Evolutionary conservation across 306 rosid genomes (phyloP).

Genomic region (Vigna reflexopilosa): DNA sequence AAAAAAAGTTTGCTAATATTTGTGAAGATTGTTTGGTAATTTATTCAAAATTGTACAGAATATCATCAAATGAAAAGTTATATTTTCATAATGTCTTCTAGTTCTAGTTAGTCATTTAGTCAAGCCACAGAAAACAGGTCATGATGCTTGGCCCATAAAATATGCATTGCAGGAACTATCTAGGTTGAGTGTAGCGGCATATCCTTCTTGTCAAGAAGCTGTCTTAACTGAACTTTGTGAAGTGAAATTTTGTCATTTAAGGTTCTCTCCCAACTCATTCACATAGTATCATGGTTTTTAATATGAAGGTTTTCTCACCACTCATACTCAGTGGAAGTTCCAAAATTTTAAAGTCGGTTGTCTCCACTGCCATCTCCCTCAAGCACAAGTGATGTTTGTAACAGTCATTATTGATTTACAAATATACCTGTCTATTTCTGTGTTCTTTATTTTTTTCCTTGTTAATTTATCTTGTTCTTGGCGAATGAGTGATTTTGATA

Average conservation of each 20-base stretch:
- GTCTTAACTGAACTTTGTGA: too few relatives aligned
- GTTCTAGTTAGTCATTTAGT: neutral
- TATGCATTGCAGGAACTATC: too few relatives aligned
- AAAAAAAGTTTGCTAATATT: neutral
- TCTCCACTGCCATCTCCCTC: too few relatives aligned
- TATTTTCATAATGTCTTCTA: neutral
- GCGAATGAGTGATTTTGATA: too few relatives aligned
- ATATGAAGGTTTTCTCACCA: neutral
- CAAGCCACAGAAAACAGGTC: neutral
- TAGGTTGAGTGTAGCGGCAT: neutral
- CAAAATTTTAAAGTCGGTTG: slow-evolving; percentile 3
- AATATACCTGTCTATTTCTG: too few relatives aligned
- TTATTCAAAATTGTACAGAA: neutral
- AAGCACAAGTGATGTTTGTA: too few relatives aligned
- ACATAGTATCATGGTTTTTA: neutral
- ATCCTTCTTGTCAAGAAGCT: neutral
- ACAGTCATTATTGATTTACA: too few relatives aligned
- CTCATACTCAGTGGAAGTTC: slow-evolving; percentile 49
- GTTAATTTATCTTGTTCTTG: too few relatives aligned
- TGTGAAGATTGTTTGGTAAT: neutral
- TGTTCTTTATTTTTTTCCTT: too few relatives aligned
- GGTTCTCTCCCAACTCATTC: neutral
- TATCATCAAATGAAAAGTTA: neutral
- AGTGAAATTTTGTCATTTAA: neutral
- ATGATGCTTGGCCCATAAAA: neutral